Evolutionary conservation across 2,329 filamentous ascomycete genomes (phyloP), one percentile per base, ranked within the genome.

Genomic region (Ophiostoma sp.): DNA sequence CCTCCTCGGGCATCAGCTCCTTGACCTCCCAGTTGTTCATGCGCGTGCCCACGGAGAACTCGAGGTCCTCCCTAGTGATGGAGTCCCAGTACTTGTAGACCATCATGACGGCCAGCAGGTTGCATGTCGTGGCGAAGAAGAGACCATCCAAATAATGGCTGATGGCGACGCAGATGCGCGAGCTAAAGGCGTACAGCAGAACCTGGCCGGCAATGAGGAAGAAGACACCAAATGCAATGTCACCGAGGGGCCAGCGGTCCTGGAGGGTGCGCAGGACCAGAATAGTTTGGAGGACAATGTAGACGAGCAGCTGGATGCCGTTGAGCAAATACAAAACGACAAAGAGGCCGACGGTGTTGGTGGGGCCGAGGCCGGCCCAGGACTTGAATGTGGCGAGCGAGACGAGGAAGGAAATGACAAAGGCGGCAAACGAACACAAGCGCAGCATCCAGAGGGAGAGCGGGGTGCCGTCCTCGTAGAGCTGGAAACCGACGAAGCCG

Each of bases 81-180:
- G 95, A 98, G 81, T 99, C 96, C 96, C 96, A 99, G 86, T 97
- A 99, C 94, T 99, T 99, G 88, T 99, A 99, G 50, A 99, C 91
- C 96, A 98, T 99, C 96, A 99, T 99, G 75, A 99, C 95, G 15
- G 91, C 94, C 59, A 99, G 85, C 61, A 99, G 84, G 80, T 99
- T 99, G 85, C 94, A 96, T 72, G 95, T 91, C 0, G 95, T 98
- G 4, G 94, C 93, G 80, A 99, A 95, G 84, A 98, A 97, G 66
- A 98, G 84, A 0, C 95, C 95, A 79, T 99, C 96, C 68, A 99
- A 84, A 80, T 98, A 99, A 82, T 99, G 96, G 82, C 93, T 91
- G 52, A 95, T 90, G 64, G 89, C 89, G 70, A 91, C 87, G 85
- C 96, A 99, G 79, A 99, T 95, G 76, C 87, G 89, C 76, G 91